These are phyloP conservation scores for Huntiella decipiens DNA, from an alignment of 2,329 filamentous ascomycete genomes.

Conservation along the genomic window DNA sequence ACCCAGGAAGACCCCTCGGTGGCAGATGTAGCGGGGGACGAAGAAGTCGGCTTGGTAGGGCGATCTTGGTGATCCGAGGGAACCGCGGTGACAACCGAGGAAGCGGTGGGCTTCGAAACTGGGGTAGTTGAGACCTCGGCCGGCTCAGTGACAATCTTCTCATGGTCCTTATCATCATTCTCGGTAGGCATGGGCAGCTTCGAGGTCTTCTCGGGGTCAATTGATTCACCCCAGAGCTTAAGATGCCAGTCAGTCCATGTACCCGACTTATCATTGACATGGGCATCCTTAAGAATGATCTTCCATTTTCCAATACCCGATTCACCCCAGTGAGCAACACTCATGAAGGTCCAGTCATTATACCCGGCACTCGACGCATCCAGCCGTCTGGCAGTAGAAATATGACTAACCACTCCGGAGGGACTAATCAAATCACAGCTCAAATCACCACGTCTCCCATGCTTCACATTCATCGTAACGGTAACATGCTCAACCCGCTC, in stretches of 20 bases:
- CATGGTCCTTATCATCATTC: constrained; percentile 68
- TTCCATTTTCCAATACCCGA: constrained; percentile 77
- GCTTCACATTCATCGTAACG: constrained; percentile 89
- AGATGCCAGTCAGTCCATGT: constrained; percentile 81
- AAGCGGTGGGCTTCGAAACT: constrained; percentile 42
- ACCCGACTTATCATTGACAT: constrained; percentile 57
- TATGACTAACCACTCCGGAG: constrained; percentile 59
- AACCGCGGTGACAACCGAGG: constrained; percentile 19
- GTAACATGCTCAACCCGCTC: constrained; percentile 85
- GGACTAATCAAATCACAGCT: constrained; percentile 86
- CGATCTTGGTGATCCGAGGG: constrained; percentile 48
- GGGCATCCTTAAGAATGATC: constrained; percentile 69
- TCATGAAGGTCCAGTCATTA: constrained; percentile 97
- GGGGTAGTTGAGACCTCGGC: constrained; percentile 20
- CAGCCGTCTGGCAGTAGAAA: constrained; percentile 53
- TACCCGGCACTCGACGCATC: constrained; percentile 57
- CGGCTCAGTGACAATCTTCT: constrained; percentile 42
- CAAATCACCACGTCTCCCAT: constrained; percentile 71
- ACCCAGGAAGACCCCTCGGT: constrained; percentile 42
- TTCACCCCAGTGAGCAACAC: constrained; percentile 92
- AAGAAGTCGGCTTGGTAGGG: constrained; percentile 33
- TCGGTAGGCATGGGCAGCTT: constrained; percentile 66
- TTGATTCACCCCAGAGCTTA: constrained; percentile 81
- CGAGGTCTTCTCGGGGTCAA: constrained; percentile 53
- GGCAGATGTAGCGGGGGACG: constrained; percentile 15